Conservation (phyloP, 768 basidiomycete species). For the Podaxis pistillaris region DNA sequence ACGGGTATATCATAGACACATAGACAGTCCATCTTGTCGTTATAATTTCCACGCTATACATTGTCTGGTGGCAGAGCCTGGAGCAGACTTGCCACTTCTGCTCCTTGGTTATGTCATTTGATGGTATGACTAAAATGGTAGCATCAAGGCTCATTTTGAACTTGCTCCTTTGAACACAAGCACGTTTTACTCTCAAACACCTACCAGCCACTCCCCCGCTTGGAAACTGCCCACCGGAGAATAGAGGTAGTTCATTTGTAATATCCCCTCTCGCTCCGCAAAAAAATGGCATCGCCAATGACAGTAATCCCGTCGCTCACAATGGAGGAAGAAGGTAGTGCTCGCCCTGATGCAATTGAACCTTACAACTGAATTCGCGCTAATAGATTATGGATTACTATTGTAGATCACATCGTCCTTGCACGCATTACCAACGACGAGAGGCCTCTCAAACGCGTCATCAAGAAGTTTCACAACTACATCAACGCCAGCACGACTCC, state of each 20-base stretch:
- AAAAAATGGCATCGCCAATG: conserved; percentile 15
- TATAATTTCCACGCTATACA: no score
- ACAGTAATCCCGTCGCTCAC: conserved; percentile 44
- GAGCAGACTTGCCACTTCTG: background rate
- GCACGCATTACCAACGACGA: conserved; percentile 83
- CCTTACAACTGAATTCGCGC: conserved; percentile 18
- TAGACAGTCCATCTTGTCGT: background rate
- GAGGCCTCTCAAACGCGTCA: conserved; percentile 70
- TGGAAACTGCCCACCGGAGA: background rate
- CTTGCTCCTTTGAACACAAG: background rate
- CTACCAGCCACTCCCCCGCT: background rate
- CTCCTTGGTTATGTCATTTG: background rate
- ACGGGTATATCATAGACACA: background rate
- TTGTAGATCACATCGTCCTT: conserved; percentile 73
- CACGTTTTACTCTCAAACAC: background rate
- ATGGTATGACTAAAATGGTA: background rate
- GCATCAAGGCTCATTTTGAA: background rate
- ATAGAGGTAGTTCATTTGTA: background rate
- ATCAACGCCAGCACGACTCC: conserved; percentile 54
- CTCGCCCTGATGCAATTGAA: conserved; percentile 3
- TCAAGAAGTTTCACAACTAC: conserved; percentile 81
- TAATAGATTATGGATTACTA: conserved; percentile 26
- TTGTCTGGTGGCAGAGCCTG: no score
- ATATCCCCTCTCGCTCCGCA: background rate
- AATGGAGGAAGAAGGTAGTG: conserved; percentile 62